Base-by-base conservation (phyloP, 306 rosid genomes). In the Pyrus bretschneideri region DNA sequence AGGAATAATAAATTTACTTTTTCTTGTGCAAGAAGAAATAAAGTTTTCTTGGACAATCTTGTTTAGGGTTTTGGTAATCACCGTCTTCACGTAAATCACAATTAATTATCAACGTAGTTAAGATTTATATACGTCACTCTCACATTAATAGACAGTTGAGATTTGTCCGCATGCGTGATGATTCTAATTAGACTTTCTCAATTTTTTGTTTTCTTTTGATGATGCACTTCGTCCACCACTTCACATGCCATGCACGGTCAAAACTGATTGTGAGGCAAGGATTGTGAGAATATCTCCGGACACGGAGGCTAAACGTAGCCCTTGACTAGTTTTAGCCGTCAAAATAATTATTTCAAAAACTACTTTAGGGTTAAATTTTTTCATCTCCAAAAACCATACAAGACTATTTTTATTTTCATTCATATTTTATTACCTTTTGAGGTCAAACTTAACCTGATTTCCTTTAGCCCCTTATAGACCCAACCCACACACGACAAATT, bases 391-490 rank as follows among this genome's bases (percentile, higher is more conserved):
- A 35, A 38, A 7, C 42, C 42, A 38, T 38, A 5, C 42, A 7
- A 38, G 10, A 38, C 10, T 38, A 38, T 7, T 38, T 38, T 35
- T 35, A 35, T 33, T 33, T 6, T 35, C 40, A 35, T 35, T 35
- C 40, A 35, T 35, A 35, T 35, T 6, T 38, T 38, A 38, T 7
- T 38, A 38, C 9, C 2, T 7, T 38, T 38, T 38, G 2, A 9
- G 9, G 10, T 38, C 9, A 38, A 38, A 38, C 1, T 38, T 38
- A 38, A 7, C 42, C 10, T 38, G 2, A 38, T 38, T 38, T 38
- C 10, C 0, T 7, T 38, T 35, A 0, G 0, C 40, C 40, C 8
- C 4, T 35, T 6, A 6, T 2, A 6, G 2, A 5, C 9, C 0
- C 40, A 35, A 35, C 40, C 40, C 40, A 35, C 9, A 35, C 8